Evolutionary conservation across 495 filamentous ascomycete species (phyloP).

Genomic region (Mytilinidion resinicola): DNA sequence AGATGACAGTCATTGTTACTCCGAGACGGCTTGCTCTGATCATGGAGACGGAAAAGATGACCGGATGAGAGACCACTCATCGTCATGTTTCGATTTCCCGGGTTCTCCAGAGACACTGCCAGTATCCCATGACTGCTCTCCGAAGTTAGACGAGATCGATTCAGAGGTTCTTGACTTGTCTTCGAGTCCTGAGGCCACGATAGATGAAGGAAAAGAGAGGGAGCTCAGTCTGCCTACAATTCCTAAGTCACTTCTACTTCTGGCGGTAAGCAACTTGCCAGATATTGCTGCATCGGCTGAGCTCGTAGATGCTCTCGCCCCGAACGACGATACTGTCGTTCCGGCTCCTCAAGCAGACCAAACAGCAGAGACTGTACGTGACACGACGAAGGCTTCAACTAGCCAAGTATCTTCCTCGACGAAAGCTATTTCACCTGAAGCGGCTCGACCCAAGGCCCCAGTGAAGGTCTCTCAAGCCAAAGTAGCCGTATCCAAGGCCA

Average conservation of each 20-base stretch:
- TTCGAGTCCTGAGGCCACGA: not conserved
- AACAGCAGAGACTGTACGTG: too few species aligned
- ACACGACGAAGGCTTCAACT: not conserved
- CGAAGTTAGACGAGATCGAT: too few species aligned
- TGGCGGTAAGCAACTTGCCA: not conserved
- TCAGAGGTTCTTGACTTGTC: not conserved
- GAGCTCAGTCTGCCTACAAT: not conserved
- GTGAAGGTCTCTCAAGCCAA: not conserved
- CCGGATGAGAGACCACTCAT: too few species aligned
- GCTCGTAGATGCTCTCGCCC: not conserved
- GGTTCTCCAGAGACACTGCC: too few species aligned
- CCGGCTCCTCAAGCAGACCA: not conserved
- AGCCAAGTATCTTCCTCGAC: not conserved
- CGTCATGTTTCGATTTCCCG: too few species aligned
- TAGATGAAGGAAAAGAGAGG: not conserved
- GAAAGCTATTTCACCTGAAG: not conserved
- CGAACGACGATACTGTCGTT: not conserved
- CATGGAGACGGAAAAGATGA: too few species aligned
- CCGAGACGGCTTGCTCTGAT: too few species aligned
- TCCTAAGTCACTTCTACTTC: too few species aligned
- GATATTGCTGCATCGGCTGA: not conserved
- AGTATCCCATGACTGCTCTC: too few species aligned
- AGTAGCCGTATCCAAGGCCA: not conserved
- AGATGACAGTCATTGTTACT: too few species aligned
- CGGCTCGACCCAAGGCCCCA: not conserved